Conservation (phyloP, 2,329 filamentous ascomycete species). For the Zelopaecilomyces penicillatus region DNA sequence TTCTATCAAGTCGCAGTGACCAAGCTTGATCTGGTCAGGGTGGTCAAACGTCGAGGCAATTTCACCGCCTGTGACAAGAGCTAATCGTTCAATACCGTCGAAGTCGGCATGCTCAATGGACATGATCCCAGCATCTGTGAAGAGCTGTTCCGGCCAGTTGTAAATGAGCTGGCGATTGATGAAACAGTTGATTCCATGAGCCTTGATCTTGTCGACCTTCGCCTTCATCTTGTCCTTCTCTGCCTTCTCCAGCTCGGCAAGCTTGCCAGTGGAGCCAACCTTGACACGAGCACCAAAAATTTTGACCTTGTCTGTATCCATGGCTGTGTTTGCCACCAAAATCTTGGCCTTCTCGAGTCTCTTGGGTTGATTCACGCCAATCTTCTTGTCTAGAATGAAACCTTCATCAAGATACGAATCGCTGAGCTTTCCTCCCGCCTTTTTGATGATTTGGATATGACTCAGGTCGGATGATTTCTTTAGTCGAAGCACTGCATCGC, state of each 20-base stretch:
- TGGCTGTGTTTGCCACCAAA: constrained; percentile 91
- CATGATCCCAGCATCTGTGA: constrained; percentile 94
- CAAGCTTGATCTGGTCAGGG: constrained; percentile 92
- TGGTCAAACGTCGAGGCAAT: constrained; percentile 98
- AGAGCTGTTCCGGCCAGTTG: constrained; percentile 99
- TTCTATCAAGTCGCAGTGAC: constrained; percentile 90
- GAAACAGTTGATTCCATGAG: constrained; percentile 98
- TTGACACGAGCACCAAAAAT: constrained; percentile 97
- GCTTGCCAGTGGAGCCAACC: constrained; percentile 90
- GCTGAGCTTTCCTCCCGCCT: constrained; percentile 92
- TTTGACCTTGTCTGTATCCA: constrained; percentile 99
- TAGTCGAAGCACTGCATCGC: constrained; percentile 83
- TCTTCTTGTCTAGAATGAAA: constrained; percentile 98
- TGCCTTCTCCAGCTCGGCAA: constrained; percentile 96
- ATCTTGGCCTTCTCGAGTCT: constrained; percentile 97
- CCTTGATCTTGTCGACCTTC: constrained; percentile 98
- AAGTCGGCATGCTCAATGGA: constrained; percentile 99
- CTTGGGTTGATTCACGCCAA: constrained; percentile 97
- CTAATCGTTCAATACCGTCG: constrained; percentile 90
- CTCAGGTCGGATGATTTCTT: constrained; percentile 88
- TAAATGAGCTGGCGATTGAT: constrained; percentile 99
- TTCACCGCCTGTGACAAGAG: constrained; percentile 91
- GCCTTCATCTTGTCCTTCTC: constrained; percentile 99
- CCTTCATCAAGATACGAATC: constrained; percentile 97
- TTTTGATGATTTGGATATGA: constrained; percentile 99